Conservation (phyloP, 2,329 filamentous ascomycete species). For the Tolypocladium sp. region DNA sequence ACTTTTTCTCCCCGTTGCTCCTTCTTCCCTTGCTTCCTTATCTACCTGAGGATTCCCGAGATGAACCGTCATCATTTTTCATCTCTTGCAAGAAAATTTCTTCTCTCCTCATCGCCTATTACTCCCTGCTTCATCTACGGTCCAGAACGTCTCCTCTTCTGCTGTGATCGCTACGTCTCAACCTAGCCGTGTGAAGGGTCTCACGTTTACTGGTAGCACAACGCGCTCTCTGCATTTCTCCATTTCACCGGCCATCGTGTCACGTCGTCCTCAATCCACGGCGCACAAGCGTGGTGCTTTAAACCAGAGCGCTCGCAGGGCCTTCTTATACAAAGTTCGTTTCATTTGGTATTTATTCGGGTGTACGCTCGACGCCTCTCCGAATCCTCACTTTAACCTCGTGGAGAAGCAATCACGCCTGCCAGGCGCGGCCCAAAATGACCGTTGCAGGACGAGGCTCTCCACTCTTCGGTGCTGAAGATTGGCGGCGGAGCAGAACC, state of each 20-base stretch:
- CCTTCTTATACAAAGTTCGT: conserved; percentile 8
- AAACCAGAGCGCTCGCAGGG: background rate
- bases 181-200: background rate
- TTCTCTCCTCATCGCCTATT: background rate
- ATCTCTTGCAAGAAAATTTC: background rate
- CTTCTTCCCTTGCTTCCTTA: background rate
- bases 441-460: conserved; percentile 22
- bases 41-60: background rate
- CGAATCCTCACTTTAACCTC: conserved; percentile 64
- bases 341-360: conserved; percentile 29
- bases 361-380: conserved; percentile 55
- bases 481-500: conserved; percentile 54
- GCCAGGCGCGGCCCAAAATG: conserved; percentile 9
- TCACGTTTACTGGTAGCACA: background rate
- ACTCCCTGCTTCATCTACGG: background rate
- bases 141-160: background rate
- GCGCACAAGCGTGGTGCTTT: background rate
- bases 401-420: conserved; percentile 41
- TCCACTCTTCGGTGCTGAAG: conserved; percentile 63
- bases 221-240: background rate
- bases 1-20: background rate
- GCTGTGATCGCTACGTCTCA: background rate
- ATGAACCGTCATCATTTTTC: background rate
- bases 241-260: background rate
- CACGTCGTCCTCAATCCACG: background rate